Evolutionary conservation across 1,139 yeast species (phyloP), one percentile per base, ranked within the genome.

Genomic region (Kodamaea sp.): DNA sequence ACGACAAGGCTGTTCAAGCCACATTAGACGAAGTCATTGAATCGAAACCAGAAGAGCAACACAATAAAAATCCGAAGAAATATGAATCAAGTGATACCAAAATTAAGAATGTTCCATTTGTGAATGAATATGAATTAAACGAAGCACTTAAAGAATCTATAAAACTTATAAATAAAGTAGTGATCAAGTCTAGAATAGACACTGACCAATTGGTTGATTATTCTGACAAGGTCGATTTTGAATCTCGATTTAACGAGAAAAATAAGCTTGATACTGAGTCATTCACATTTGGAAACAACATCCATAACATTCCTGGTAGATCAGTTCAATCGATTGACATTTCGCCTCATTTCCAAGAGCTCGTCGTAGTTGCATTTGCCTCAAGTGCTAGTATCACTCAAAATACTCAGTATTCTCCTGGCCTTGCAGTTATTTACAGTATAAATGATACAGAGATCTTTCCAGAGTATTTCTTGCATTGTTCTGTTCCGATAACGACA

Each of bases 401-500:
- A 15, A 9, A 11, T 8, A 6, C 27, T n/a, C 11, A 27, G n/a
- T 39, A 41, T 33, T 24, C 63, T 4, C 62, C 53, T 37, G 79
- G 53, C 49, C 65, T 74, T 54, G 78, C 64, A 11, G 62, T 54
- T 46, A 59, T 61, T 39, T 68, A 56, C 54, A 61, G 50, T 48
- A 41, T 43, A 29, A 47, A 36, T 38, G 24, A 31, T 24, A 29
- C 42, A 1, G 43, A 39, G 9, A 40, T 53, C 5, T 48, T 59
- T 26, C 81, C 84, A 0, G 85, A 80, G 47, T 72, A 63, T 50
- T 66, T 69, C 30, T 67, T 81, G 36, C 61, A 65, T 12, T 54
- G 65, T 41, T 43, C 63, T 5, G 53, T 71, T 2, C 62, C 79
- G 1, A 71, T 77, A 8, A 65, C 78, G 6, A 64, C 64, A 27